These are phyloP conservation scores for Chytriomyces sp. DNA, from an alignment of 192 early-diverging fungal genomes.

Conservation along the genomic window DNA sequence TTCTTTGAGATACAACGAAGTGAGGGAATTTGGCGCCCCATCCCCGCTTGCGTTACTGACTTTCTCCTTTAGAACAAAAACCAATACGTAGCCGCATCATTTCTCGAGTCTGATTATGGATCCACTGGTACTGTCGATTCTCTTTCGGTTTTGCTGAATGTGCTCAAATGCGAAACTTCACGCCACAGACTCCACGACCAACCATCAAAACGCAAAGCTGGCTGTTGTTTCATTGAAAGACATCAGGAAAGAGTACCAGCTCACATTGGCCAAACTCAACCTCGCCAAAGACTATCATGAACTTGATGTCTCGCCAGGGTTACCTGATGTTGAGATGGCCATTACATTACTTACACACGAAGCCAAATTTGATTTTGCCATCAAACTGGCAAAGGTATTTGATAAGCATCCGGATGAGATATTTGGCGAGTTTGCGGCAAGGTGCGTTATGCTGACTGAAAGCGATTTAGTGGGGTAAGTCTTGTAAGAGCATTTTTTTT, in stretches of 20 bases:
- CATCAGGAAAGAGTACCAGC: slow-evolving; percentile 41
- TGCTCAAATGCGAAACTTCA: too few relatives aligned
- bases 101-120: slow-evolving; percentile 21
- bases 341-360: slow-evolving; percentile 32
- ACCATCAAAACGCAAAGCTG: not conserved
- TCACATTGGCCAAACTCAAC: slow-evolving; percentile 40
- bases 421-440: slow-evolving; percentile 36
- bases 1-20: not conserved
- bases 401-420: slow-evolving; percentile 27
- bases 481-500: not conserved
- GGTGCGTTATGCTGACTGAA: slow-evolving; percentile 27
- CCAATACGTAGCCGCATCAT: not conserved
- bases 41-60: not conserved
- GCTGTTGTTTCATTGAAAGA: slow-evolving; percentile 26
- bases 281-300: slow-evolving; percentile 14
- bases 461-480: slow-evolving; percentile 3
- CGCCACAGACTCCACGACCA: too few relatives aligned
- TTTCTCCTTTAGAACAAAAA: slow-evolving; percentile 13
- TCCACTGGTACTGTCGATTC: not conserved
- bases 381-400: slow-evolving; percentile 37
- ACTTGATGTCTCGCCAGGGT: not conserved
- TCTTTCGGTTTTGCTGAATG: too few relatives aligned
- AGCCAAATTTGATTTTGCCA: slow-evolving; percentile 39
- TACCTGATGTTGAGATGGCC: slow-evolving; percentile 30
- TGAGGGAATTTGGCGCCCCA: not conserved